These are phyloP conservation scores for Aethionema arabicum DNA, from an alignment of 345 rosid species.

Conservation along the genomic window DNA sequence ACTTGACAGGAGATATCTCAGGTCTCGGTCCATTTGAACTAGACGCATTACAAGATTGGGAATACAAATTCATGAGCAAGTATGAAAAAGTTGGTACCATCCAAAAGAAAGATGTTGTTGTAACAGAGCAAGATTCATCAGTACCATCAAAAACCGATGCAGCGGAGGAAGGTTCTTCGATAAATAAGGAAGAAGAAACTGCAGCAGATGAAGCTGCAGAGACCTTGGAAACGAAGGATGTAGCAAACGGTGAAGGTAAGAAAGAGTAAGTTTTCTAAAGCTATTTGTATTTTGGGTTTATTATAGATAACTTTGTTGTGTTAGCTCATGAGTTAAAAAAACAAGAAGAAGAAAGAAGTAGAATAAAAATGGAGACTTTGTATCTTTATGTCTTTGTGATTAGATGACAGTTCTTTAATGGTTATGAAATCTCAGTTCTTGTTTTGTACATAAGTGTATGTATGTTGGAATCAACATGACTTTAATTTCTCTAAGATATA, in stretches of 20 bases:
- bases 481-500: no score
- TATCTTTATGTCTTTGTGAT: no score
- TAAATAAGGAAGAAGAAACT: slow-evolving; percentile 26
- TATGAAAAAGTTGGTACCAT: slow-evolving; percentile 85
- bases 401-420: no score
- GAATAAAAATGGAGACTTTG: no score
- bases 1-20: slow-evolving; percentile 86
- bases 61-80: slow-evolving; percentile 98
- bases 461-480: no score
- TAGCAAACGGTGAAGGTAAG: slow-evolving; percentile 19
- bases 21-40: slow-evolving; percentile 92
- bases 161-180: slow-evolving; percentile 39
- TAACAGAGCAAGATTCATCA: slow-evolving; percentile 43
- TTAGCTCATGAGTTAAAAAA: no score
- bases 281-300: no score
- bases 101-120: slow-evolving; percentile 43
- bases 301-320: no score
- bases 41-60: slow-evolving; percentile 99
- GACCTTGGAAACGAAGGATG: slow-evolving; percentile 26
- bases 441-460: no score
- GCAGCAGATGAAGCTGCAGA: slow-evolving; percentile 7
- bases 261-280: background rate
- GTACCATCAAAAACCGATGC: slow-evolving; percentile 30
- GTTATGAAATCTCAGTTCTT: no score
- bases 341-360: no score